Evolutionary conservation across 495 filamentous ascomycete species (phyloP), one percentile per base, ranked within the genome.

Genomic region (Pseudevernia furfuracea): DNA sequence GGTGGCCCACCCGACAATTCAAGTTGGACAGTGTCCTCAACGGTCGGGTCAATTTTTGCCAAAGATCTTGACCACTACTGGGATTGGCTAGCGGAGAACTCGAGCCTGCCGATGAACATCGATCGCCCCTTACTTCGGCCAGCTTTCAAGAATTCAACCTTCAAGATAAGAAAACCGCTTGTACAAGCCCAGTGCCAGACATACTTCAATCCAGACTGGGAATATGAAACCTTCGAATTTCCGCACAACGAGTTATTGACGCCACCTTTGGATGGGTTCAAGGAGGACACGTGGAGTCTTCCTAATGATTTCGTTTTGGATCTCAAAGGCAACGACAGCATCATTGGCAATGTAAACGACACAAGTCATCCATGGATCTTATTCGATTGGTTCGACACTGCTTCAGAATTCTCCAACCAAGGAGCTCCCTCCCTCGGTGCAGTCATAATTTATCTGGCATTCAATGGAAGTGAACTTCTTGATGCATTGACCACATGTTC

Each of bases 51-150:
- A 6, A 8, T 49, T 32, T 62, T 62, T 44, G 64, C 48, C 9
- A 21, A 44, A n/a, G 64, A 66, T 38, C 58, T 66, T 12, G 36
- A 44, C 11, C 32, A 66, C 37, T 66, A 62, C n/a, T 67, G 65
- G 59, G 65, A 66, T 34, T 66, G 64, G 64, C 52, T 62, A 37
- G 65, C 59, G n/a, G 60, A 67, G 60, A 67, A 67, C 25, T 38
- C n/a, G 25, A 67, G 52, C 30, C 39, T 63, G 30, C 44, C 60
- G 25, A 44, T 12, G 36, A 58, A 36, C 6, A 28, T 58, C 28
- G 32, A 38, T 60, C 58, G 64, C 14, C 64, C 64, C 21, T 56
- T 66, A 38, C 43, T 66, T 61, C 57, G 48, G 56, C 64, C 64
- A 28, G 64, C 59, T 44, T 66, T 66, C 23, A 36, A 32, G 3